Conservation (phyloP, 1,139 yeast genomes). For the Kurtzmaniella natalensis region DNA sequence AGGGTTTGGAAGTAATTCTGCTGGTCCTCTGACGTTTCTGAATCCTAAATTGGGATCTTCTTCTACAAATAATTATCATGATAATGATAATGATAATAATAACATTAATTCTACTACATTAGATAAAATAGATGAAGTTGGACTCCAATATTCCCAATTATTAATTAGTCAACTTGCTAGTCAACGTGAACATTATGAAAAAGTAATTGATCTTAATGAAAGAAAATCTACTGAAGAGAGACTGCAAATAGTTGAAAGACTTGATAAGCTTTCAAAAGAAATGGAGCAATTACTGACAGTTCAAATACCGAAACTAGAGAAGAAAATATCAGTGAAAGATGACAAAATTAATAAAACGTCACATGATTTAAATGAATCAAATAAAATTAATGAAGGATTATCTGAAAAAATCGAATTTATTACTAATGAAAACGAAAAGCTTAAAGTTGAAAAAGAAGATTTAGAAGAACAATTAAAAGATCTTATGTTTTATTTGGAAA, state of each 20-base stretch:
- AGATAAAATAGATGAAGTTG: conserved; percentile 49
- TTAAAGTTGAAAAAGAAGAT: conserved; percentile 42
- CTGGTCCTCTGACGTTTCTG: conserved; percentile 2
- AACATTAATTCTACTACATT: too few relatives aligned
- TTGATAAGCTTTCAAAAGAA: conserved; percentile 25
- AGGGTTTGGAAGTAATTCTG: conserved; percentile 8
- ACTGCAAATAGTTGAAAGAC: conserved; percentile 29
- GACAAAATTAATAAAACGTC: conserved; percentile 26
- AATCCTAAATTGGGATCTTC: conserved; percentile 7
- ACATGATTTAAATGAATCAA: conserved; percentile 28
- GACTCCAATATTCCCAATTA: conserved; percentile 76
- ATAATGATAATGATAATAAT: conserved; percentile 8
- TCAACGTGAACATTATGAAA: conserved; percentile 84
- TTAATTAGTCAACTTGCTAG: conserved; percentile 79
- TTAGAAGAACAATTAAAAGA: conserved; percentile 71
- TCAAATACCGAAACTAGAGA: conserved; percentile 31
- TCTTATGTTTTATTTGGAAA: conserved; percentile 75
- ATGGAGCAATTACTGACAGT: conserved; percentile 20
- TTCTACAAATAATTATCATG: too few relatives aligned
- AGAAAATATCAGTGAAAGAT: conserved; percentile 28
- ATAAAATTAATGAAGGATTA: conserved; percentile 51
- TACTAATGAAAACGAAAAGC: conserved; percentile 27
- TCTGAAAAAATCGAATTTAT: conserved; percentile 53
- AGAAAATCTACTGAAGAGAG: conserved; percentile 15
- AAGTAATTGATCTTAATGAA: conserved; percentile 30